These are phyloP conservation scores for Trichosporon asahii DNA, from an alignment of 1,284 basidiomycete genomes.

Conservation along the genomic window DNA sequence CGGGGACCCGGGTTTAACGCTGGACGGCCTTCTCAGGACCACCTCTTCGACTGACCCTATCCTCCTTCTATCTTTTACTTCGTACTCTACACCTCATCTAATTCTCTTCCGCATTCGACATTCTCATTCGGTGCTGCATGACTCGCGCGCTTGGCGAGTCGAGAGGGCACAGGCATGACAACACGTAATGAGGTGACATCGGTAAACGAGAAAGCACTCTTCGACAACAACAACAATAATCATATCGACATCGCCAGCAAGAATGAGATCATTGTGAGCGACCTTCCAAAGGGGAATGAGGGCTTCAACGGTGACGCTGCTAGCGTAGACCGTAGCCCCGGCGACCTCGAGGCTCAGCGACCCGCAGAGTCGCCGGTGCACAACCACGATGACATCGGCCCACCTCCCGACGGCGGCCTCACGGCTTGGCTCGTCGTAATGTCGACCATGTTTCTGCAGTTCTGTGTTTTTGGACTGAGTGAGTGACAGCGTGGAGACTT, in stretches of 20 bases:
- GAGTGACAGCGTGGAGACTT: constrained; percentile 12
- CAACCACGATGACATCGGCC: constrained; percentile 32
- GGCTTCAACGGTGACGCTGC: neutral
- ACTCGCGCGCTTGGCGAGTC: constrained; percentile 4
- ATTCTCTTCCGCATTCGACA: neutral
- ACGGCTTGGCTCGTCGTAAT: constrained; percentile 46
- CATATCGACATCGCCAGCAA: neutral
- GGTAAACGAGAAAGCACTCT: neutral
- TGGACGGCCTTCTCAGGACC: too few relatives aligned
- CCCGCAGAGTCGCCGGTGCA: neutral
- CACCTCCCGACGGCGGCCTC: constrained; percentile 47
- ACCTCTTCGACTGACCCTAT: too few relatives aligned
- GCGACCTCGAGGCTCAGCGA: constrained; percentile 5
- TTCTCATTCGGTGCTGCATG: neutral
- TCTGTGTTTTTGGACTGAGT: constrained; percentile 48
- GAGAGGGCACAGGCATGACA: constrained; percentile 4
- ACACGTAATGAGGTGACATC: constrained; percentile 2
- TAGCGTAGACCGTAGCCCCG: neutral
- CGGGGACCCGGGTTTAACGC: too few relatives aligned
- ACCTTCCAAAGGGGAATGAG: neutral
- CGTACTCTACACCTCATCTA: neutral
- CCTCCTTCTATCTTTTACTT: neutral
- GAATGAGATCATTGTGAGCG: neutral
- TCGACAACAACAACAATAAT: neutral
- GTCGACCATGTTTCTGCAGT: constrained; percentile 40